These are phyloP conservation scores for Chlamydomonas schloesseri DNA, from an alignment of 139 green algal species.

Conservation along the genomic window DNA sequence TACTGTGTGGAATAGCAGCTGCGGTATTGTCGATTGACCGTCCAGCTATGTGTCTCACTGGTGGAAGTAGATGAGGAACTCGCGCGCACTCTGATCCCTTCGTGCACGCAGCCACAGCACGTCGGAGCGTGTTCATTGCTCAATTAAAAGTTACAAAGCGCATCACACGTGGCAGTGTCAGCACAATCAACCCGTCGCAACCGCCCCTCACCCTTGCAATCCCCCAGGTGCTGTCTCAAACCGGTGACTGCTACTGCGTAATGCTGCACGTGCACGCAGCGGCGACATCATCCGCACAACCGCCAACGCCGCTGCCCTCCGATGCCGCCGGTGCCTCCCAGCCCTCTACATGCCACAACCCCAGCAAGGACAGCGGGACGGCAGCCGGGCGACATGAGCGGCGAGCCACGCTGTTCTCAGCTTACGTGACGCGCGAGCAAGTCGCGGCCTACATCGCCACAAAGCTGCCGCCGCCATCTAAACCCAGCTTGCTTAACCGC, in stretches of 20 bases:
- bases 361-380: neutral
- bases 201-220: too few relatives aligned
- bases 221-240: slow-evolving; percentile 60
- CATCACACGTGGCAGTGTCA: too few relatives aligned
- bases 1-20: too few relatives aligned
- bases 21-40: too few relatives aligned
- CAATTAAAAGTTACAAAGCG: too few relatives aligned
- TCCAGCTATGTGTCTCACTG: too few relatives aligned
- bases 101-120: too few relatives aligned
- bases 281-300: neutral
- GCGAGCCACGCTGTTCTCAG: slow-evolving; percentile 11
- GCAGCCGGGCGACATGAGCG: neutral
- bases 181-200: too few relatives aligned
- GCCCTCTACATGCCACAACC: neutral
- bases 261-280: slow-evolving; percentile 64
- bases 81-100: too few relatives aligned
- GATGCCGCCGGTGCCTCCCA: neutral
- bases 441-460: slow-evolving; percentile 14
- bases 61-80: too few relatives aligned
- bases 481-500: slow-evolving; percentile 12
- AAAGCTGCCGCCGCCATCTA: neutral
- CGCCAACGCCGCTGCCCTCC: neutral
- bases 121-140: too few relatives aligned
- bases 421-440: slow-evolving; percentile 35
- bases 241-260: slow-evolving; percentile 74